Base-by-base conservation (phyloP, 2,329 filamentous ascomycete species). In the Neonectria sp. region DNA sequence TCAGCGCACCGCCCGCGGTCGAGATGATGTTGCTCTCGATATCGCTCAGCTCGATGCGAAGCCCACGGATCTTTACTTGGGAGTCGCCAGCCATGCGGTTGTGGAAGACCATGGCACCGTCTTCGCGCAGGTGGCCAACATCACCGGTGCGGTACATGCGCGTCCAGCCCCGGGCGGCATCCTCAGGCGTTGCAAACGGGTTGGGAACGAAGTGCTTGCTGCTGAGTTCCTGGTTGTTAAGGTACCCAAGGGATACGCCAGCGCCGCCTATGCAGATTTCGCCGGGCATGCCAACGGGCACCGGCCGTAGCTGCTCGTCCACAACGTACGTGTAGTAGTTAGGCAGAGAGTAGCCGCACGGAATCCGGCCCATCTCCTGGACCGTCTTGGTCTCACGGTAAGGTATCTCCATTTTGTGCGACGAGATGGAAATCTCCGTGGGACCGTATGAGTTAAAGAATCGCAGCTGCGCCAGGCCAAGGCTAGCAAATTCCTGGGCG, bases 41-140 rank as follows among this genome's bases (percentile, higher is more conserved):
- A 2, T 88, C 86, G 3, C 72, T 67, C 0, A 88, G 73, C 8
- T 88, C 85, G 27, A 86, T 80, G 1, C 83, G 77, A 6, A 82
- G 53, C 0, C 83, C 83, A 1, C 79, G 76, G 3, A 86, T 72
- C 70, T 86, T 86, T 67, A 86, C 70, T 35, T 84, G 81, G 0
- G 77, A 79, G 68, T 85, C 82, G 2, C 79, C 81, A 1, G 51
- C 72, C 6, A 81, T 79, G 3, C 83, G 79, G 3, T 80, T 79
- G 6, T 76, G 56, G 57, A 81, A 75, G 0, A 77, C 64, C 7
- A 85, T 63, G 0, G 73, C 53, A 1, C 82, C 82, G 27, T 81
- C 76, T 2, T 25, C 11, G 7, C 15, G 13, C 2, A 63, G 49
- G 9, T 76, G 74, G 1, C 80, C 84, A 17, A 67, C 71, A 64